phyloP scores from a whole-genome alignment of 2,329 filamentous ascomycete genomes.

The Fusarium pseudocircinatum region DNA sequence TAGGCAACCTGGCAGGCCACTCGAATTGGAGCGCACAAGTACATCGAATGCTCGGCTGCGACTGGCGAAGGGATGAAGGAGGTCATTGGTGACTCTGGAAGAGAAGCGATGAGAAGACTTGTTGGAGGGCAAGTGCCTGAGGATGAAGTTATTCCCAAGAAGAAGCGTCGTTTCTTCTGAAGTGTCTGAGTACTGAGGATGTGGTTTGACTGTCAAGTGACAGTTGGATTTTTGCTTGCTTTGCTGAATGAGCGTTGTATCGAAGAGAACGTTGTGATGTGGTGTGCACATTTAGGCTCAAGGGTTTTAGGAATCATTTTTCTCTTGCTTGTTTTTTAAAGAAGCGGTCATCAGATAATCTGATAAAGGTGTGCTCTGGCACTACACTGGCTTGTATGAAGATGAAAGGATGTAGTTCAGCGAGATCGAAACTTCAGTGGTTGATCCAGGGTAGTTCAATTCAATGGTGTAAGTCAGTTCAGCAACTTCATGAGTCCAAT shows the following conservation, averaged over 20 bases:
- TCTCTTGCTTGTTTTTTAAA: neutral
- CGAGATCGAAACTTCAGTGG: neutral
- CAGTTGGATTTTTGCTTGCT: neutral
- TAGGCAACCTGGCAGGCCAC: conserved; percentile 48
- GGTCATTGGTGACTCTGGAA: conserved; percentile 43
- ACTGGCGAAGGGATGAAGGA: conserved; percentile 49
- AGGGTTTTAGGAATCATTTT: neutral
- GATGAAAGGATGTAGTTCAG: neutral
- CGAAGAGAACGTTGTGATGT: neutral
- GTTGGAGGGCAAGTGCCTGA: conserved; percentile 12
- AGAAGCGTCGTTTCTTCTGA: conserved; percentile 34
- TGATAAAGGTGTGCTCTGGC: neutral
- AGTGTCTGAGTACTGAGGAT: neutral
- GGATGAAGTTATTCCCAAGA: conserved; percentile 15
- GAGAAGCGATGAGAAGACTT: conserved; percentile 37
- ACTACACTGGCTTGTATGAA: neutral
- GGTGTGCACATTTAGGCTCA: neutral
- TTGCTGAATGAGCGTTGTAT: neutral
- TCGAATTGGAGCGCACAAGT: conserved; percentile 44
- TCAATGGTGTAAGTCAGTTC: neutral
- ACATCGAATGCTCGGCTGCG: conserved; percentile 50
- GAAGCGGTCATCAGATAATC: neutral
- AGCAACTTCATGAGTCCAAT: neutral
- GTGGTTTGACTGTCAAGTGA: neutral
- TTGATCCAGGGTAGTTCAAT: neutral